A percentile compares a stretch with the other conserved stretches of the same genome.
phyloP scores from a whole-genome alignment of 768 basidiomycete genomes.

The Kwoniella newhampshirensis region DNA sequence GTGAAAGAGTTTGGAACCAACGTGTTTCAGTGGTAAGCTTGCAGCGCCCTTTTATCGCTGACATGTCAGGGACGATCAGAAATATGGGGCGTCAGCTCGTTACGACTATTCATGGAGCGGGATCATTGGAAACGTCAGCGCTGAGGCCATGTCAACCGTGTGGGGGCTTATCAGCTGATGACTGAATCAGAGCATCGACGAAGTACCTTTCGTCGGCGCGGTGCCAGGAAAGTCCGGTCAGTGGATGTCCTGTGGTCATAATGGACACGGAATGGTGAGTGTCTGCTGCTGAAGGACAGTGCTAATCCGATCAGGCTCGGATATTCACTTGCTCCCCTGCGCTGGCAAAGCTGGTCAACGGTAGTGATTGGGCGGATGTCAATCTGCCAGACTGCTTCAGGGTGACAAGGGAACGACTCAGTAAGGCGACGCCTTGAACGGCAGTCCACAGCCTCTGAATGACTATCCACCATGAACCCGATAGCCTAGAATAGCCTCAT shows the following conservation, averaged over 20 bases:
- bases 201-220: slow-evolving; percentile 39
- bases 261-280: slow-evolving; percentile 31
- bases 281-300: not conserved
- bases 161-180: not conserved
- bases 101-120: slow-evolving; percentile 48
- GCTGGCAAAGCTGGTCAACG: slow-evolving; percentile 23
- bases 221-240: slow-evolving; percentile 40
- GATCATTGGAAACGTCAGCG: slow-evolving; percentile 43
- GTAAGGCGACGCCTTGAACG: no score
- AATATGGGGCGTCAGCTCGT: slow-evolving; percentile 1
- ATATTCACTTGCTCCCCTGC: slow-evolving; percentile 38
- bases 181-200: slow-evolving; percentile 34
- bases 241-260: slow-evolving; percentile 39
- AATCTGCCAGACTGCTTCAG: slow-evolving; percentile 28
- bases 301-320: slow-evolving; percentile 21
- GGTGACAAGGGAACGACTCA: slow-evolving; percentile 24
- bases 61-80: slow-evolving; percentile 11
- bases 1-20: slow-evolving; percentile 34
- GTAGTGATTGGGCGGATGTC: slow-evolving; percentile 20
- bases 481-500: no score
- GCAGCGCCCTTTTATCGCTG: not conserved
- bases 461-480: no score
- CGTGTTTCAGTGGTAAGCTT: slow-evolving; percentile 47
- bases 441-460: no score
- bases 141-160: not conserved